Evolutionary conservation across 139 green algal species (phyloP), one percentile per base, ranked within the genome.

Genomic region (Chlamydomonas schloesseri): DNA sequence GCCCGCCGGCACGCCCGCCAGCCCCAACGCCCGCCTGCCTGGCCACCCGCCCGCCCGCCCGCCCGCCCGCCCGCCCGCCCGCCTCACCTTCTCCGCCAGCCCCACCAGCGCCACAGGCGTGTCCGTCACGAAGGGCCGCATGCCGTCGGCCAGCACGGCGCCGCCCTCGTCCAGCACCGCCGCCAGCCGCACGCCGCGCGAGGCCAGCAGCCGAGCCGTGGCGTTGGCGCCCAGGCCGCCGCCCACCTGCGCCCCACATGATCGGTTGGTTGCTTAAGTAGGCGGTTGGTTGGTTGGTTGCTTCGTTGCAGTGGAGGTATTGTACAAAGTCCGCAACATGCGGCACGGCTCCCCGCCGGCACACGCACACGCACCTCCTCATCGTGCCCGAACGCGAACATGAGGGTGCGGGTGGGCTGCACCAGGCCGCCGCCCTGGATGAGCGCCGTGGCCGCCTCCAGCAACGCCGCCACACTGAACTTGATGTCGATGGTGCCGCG

Each of bases 351-450:
- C n/a, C n/a, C n/a, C n/a, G n/a, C n/a, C n/a, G n/a, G n/a, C n/a
- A n/a, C n/a, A n/a, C n/a, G n/a, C n/a, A n/a, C n/a, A n/a, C 87
- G 15, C 29, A 90, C 90, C 89, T 98, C 95, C 87, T 98, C 95
- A 69, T 98, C 95, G 79, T 97, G 95, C 14, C 95, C 95, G 81
- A 97, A 93, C 0, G 89, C 92, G 3, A 97, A 62, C 11, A 93
- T 70, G n/a, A 97, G 28, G 23, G 94, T 96, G 84, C 34, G 2
- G 0, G 55, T 65, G 81, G 29, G 65, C 73, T 50, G 42, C 6
- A 0, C 28, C 37, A 37, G n/a, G 23, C 34, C 57, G 18, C 24
- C 47, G n/a, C 50, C 73, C 73, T 47, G 8, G 8, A 60, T 13
- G 8, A 98, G 89, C 58, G 81, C 46, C 3, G 50, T 88, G 18